These are phyloP conservation scores for Blastobotrys buckinghamii DNA, from an alignment of 1,139 yeast species.

Conservation along the genomic window DNA sequence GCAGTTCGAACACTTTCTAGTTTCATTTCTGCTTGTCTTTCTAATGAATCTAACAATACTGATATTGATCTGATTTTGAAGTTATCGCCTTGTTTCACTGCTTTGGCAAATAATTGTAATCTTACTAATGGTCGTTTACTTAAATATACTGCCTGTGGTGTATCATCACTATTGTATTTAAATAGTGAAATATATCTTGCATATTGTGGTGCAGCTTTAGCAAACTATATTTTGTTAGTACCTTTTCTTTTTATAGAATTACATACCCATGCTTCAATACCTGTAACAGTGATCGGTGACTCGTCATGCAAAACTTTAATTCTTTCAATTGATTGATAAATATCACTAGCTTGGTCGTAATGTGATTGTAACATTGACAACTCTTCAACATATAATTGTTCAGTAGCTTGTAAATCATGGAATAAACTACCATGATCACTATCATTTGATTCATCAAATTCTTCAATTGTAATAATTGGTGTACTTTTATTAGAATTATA, in stretches of 20 bases:
- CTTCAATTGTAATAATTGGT: background rate
- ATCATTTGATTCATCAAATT: background rate
- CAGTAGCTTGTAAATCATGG: constrained; percentile 4
- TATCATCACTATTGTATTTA: constrained; percentile 30
- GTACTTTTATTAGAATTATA: background rate
- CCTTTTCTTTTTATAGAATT: background rate
- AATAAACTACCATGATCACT: background rate
- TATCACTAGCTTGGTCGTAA: background rate
- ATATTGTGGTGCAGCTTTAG: constrained; percentile 21
- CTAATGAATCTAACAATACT: constrained; percentile 19
- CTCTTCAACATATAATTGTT: constrained; percentile 7
- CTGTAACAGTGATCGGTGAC: constrained; percentile 3
- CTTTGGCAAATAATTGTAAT: constrained; percentile 32
- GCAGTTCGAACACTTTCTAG: constrained; percentile 14
- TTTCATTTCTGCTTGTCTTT: constrained; percentile 20
- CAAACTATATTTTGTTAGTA: constrained; percentile 7
- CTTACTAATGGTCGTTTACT: constrained; percentile 40
- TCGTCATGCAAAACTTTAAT: constrained; percentile 2
- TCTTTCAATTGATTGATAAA: constrained; percentile 6
- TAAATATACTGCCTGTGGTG: constrained; percentile 33
- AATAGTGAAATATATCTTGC: constrained; percentile 32
- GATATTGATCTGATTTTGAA: constrained; percentile 13
- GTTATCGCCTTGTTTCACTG: constrained; percentile 13
- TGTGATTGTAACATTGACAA: constrained; percentile 7
- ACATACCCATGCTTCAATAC: constrained; percentile 10